phyloP scores from a whole-genome alignment of 2,329 filamentous ascomycete species.

The Epichloe baconii region DNA sequence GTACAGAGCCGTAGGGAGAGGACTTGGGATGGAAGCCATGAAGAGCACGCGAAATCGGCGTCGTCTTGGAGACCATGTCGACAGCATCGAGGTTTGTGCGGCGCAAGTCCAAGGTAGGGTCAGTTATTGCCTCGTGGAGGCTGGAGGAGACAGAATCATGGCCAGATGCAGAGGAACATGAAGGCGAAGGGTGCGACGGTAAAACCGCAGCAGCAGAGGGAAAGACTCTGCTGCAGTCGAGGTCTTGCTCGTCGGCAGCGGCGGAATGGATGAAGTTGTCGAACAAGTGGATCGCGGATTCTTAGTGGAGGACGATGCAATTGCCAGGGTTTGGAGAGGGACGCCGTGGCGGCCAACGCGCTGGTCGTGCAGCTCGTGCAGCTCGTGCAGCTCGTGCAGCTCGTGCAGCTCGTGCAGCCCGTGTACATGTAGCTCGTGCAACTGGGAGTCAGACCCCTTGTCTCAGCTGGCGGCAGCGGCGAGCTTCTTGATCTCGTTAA shows the following conservation, averaged over 20 bases:
- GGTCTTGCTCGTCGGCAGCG: conserved; percentile 8
- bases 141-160: conserved; percentile 9
- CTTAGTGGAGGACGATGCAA: conserved; percentile 11
- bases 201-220: not conserved
- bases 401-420: too few relatives aligned
- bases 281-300: conserved; percentile 14
- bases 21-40: conserved; percentile 15
- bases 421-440: conserved; percentile 8
- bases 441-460: conserved; percentile 15
- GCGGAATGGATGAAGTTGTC: conserved; percentile 7
- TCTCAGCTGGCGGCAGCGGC: conserved; percentile 5
- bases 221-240: not conserved
- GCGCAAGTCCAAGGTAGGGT: conserved; percentile 6
- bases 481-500: not conserved
- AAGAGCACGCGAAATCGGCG: conserved; percentile 22
- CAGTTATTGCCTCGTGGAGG: conserved; percentile 17
- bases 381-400: not conserved
- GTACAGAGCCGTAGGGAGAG: conserved; percentile 26
- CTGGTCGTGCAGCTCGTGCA: too few relatives aligned
- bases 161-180: conserved; percentile 7
- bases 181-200: conserved; percentile 2
- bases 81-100: conserved; percentile 3
- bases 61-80: conserved; percentile 24
- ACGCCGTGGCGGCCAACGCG: conserved; percentile 11
- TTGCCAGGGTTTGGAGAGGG: conserved; percentile 18